phyloP scores from a whole-genome alignment of 1,139 yeast species.

The Sugiyamaella grinbergsii region DNA sequence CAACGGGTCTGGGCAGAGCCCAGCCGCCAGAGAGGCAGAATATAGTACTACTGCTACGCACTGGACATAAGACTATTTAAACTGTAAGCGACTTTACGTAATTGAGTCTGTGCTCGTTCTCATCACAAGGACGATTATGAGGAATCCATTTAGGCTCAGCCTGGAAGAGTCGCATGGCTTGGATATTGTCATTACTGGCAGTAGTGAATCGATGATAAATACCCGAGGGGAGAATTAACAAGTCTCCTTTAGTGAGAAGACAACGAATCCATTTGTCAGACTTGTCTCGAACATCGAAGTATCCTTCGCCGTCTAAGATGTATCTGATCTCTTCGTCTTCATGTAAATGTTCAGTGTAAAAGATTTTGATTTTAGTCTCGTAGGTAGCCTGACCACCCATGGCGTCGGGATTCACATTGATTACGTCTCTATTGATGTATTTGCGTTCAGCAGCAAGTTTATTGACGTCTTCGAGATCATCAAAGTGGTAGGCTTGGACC shows the following conservation, averaged over 20 bases:
- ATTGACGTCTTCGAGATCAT: slow-evolving; percentile 60
- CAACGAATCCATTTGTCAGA: slow-evolving; percentile 79
- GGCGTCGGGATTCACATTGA: slow-evolving; percentile 60
- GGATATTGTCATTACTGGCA: slow-evolving; percentile 60
- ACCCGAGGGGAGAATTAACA: slow-evolving; percentile 74
- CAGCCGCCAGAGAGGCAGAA: slow-evolving; percentile 6
- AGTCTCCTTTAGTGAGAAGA: slow-evolving; percentile 62
- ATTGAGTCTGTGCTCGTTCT: slow-evolving; percentile 45
- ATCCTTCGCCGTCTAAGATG: slow-evolving; percentile 86
- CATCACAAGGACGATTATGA: slow-evolving; percentile 62
- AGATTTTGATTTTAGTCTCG: slow-evolving; percentile 63
- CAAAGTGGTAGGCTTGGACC: slow-evolving; percentile 63
- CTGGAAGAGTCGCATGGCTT: slow-evolving; percentile 81
- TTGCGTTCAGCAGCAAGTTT: slow-evolving; percentile 64
- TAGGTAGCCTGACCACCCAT: slow-evolving; percentile 69
- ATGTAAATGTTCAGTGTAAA: slow-evolving; percentile 87
- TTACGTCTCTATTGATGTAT: slow-evolving; percentile 79
- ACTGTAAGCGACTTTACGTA: slow-evolving; percentile 41
- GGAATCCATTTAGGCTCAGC: slow-evolving; percentile 98
- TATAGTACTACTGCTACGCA: too few relatives aligned
- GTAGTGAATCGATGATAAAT: slow-evolving; percentile 90
- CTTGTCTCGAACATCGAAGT: slow-evolving; percentile 77
- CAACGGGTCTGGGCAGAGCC: background rate
- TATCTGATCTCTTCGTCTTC: slow-evolving; percentile 97
- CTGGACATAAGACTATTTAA: background rate